Evolutionary conservation across 768 basidiomycete species (phyloP), one percentile per base, ranked within the genome.

Genomic region (Collybia sp.): DNA sequence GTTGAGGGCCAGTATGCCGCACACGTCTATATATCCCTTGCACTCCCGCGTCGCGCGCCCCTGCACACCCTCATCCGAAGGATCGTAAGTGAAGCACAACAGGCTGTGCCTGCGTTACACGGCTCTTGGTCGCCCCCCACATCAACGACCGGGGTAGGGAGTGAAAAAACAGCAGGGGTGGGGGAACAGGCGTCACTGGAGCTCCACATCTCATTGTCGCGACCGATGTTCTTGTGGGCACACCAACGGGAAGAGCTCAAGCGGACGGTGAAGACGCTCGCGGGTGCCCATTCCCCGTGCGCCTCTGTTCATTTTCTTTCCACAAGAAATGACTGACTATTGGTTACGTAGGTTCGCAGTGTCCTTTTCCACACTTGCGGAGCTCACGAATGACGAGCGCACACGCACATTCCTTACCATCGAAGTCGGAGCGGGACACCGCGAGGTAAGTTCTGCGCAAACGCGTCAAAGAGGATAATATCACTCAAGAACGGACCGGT

Each of bases 1-100:
- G 81, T 92, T 3, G 86, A 91, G 11, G 94, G 94, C 0, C 92
- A 94, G 58, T 94, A 80, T 59, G 82, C 83, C 1, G 72, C 85
- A 3, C 80, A 94, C 66, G 74, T 93, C 44, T 94, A 86, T 58
- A 69, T 91, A 10, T 77, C 83, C 0, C 56, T 94, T 58, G 52
- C 59, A 44, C 53, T 85, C 20, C 62, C 67, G 40, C 68, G 58
- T 33, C 60, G 55, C 30, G 71, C 76, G 15, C 52, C 65, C 12
- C 64, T 90, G 39, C 64, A 69, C 50, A 62, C 64, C 18, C 51
- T 82, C 11, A 51, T 87, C 18, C 59, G 68, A 46, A 68, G 72
- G 13, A 73, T 75, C 1, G 51, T 82, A 13, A 42, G 48, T 2
- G 60, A 68, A 18, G 75, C 80, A n/a, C 73, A 69, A 56, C 53